Base-by-base conservation (phyloP, 768 basidiomycete species). In the Leucocoprinus birnbaumii region DNA sequence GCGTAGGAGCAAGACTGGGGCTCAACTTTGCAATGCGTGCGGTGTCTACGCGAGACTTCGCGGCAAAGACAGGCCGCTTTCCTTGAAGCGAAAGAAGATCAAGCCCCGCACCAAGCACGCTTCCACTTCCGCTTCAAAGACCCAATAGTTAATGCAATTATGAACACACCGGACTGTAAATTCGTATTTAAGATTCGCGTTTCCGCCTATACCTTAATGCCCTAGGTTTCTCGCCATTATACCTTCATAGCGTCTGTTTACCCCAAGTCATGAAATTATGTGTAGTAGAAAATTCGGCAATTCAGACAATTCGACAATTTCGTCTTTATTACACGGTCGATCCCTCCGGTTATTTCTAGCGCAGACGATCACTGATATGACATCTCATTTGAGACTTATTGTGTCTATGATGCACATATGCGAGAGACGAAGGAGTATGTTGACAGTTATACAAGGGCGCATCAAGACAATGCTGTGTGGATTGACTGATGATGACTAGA, bases 11-110 rank as follows among this genome's bases (percentile, higher is more conserved):
- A 80, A 80, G 63, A 68, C 73, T 1, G 78, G 78, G 1, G 75
- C 74, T 11, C 76, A 77, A 60, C 68, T 80, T 1, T 80, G 78
- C 62, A 80, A 80, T 50, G 78, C 78, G 4, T 80, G 78, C 61
- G 78, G 78, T 21, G 78, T 80, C 8, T 80, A 80, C 57, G 65
- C 65, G 25, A 68, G 78, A 26, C 70, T 80, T 44, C 72, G 77
- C 13, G 78, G 78, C 2, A 77, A 72, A 57, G 75, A 75, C 52
- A 65, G 78, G 35, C 78, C 78, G 6, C 58, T 80, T 22, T 73
- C 72, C 5, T 65, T 80, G 55, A 74, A 72, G 64, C 69, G 72
- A 48, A 76, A 78, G 53, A 77, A 73, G 61, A 78, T 80, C 50
- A 74, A 76, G 54, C 78, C 78, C 25, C 74, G 78, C 53, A 73